Conservation (phyloP, 2,329 filamentous ascomycete genomes). For the Xylariaceae sp. region DNA sequence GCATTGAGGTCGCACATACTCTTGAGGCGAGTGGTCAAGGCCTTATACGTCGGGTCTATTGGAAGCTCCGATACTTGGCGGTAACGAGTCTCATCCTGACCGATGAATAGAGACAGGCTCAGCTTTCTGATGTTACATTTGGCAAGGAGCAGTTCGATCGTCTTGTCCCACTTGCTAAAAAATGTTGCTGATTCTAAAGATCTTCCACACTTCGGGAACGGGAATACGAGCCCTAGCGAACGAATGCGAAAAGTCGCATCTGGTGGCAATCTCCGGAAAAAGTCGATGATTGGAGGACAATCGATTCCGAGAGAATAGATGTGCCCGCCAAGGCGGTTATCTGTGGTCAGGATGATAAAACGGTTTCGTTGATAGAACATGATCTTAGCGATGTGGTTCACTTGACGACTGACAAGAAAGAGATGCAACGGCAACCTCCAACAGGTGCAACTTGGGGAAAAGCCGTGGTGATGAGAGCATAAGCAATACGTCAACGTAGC, state of each 20-base stretch:
- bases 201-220: too few relatives aligned
- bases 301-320: neutral
- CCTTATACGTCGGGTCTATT: neutral
- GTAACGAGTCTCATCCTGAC: neutral
- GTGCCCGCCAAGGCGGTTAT: neutral
- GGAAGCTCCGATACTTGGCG: neutral
- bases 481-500: conserved; percentile 1
- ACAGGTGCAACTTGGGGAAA: conserved; percentile 2
- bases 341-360: neutral
- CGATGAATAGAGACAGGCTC: neutral
- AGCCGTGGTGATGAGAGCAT: conserved; percentile 3
- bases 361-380: conserved; percentile 1
- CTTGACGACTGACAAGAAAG: conserved; percentile 1
- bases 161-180: neutral
- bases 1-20: neutral
- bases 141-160: neutral
- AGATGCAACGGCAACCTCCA: conserved; percentile 2
- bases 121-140: neutral
- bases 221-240: neutral
- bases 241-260: neutral
- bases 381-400: neutral
- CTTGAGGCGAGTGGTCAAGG: neutral
- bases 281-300: neutral
- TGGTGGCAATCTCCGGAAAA: neutral
- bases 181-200: neutral